Base-by-base conservation (phyloP, 495 filamentous ascomycete genomes). In the Bombardia bombarda region DNA sequence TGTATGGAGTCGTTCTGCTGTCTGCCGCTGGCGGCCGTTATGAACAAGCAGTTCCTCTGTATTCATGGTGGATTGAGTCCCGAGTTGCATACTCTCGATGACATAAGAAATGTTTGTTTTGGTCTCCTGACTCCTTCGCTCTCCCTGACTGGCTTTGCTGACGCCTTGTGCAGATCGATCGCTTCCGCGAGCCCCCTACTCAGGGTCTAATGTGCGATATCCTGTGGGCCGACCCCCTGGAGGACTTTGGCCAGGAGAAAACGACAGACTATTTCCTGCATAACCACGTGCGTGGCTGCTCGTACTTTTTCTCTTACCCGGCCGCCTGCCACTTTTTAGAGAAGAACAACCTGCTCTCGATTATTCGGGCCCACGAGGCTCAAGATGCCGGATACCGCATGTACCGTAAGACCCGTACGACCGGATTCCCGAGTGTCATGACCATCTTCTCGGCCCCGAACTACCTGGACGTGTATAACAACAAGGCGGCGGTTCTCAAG, bases 11-110 rank as follows among this genome's bases (percentile, higher is more conserved):
- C 92, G 23, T 98, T 98, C 76, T 98, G 92, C 62, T 73, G 83
- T 52, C 72, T 98, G 52, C 92, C 92, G 36, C 73, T 98, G 61
- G 92, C 92, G 47, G 92, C 92, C 14, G 80, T 98, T 45, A 98
- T 98, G 92, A 98, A 98, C 76, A 98, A 97, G 73, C 92, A 98
- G 53, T 98, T 98, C 64, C 70, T 98, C 54, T 98, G 92, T 65
- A 98, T 98, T 50, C 92, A 98, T 60, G 92, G 92, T 50, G 92
- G 92, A 38, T 70, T 98, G 49, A 95, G 89, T 56, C 92, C 92
- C 5, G 92, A 98, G 64, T 64, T 98, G 49, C 92, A 97, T 58
- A 95, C 89, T 21, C 68, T 98, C 39, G 92, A 98, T 49, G 92
- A 98, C 61, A 72, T 95, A 44, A 87, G 87, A 70, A 80, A 75